These are phyloP conservation scores for Nicotiana paniculata DNA, from an alignment of 257 asterid species.

Conservation along the genomic window DNA sequence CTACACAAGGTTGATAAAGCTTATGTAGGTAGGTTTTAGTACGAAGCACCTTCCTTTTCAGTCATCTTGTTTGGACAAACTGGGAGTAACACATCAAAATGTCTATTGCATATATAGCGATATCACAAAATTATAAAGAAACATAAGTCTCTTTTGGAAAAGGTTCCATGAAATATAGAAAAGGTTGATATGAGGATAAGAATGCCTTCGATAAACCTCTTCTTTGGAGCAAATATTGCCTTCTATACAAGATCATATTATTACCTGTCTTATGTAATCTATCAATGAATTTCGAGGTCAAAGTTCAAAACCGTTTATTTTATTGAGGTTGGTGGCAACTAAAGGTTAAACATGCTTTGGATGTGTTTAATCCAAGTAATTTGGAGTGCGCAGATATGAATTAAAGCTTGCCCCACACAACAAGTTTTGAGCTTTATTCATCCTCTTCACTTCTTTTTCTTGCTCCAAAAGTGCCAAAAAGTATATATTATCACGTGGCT, in stretches of 20 bases:
- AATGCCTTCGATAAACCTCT: neutral
- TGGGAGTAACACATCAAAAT: neutral
- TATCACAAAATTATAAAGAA: neutral
- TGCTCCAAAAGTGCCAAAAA: neutral
- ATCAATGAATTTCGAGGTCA: neutral
- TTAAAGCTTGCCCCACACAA: neutral
- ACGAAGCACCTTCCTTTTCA: constrained; percentile 1
- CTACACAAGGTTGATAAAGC: neutral
- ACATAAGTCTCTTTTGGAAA: neutral
- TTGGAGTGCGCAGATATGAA: neutral
- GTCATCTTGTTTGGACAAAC: neutral
- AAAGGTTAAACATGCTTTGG: neutral
- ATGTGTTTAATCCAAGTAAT: neutral
- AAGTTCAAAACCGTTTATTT: neutral
- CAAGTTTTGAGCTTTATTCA: neutral
- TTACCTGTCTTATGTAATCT: neutral
- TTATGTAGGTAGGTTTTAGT: neutral
- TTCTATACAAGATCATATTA: neutral
- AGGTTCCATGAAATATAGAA: neutral
- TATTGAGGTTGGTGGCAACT: neutral
- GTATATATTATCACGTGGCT: neutral
- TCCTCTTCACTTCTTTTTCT: neutral
- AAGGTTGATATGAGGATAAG: neutral
- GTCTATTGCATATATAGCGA: neutral
- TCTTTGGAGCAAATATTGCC: neutral